phyloP scores from a whole-genome alignment of 1,284 basidiomycete species.

The Gymnopus androsaceus region DNA sequence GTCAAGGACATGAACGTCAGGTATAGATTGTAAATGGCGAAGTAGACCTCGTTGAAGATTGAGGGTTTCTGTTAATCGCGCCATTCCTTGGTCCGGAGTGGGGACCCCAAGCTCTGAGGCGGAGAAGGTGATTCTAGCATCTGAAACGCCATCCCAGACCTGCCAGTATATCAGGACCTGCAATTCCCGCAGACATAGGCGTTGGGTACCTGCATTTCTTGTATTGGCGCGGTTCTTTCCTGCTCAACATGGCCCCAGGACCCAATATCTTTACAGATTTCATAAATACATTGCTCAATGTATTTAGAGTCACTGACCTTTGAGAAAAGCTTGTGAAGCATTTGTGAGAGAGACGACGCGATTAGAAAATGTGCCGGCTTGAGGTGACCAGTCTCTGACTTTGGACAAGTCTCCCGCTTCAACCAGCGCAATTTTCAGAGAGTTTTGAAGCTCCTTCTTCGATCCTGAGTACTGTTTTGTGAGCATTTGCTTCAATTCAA shows the following conservation, averaged over 20 bases:
- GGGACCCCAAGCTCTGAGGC: conserved; percentile 49
- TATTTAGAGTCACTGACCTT: conserved; percentile 47
- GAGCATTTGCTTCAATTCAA: background rate
- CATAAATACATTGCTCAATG: background rate
- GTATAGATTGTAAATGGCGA: conserved; percentile 47
- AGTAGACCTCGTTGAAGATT: conserved; percentile 87
- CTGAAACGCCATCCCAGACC: conserved; percentile 90
- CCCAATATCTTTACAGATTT: conserved; percentile 62
- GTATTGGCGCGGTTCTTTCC: conserved; percentile 69
- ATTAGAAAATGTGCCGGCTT: conserved; percentile 73
- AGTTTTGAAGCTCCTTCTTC: conserved; percentile 47
- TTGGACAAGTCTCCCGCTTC: conserved; percentile 79
- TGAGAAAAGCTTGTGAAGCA: conserved; percentile 75
- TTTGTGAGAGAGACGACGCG: conserved; percentile 89
- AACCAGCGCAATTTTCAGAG: conserved; percentile 68
- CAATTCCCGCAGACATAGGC: background rate
- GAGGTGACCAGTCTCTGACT: conserved; percentile 67
- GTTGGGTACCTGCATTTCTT: conserved; percentile 78
- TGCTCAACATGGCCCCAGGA: conserved; percentile 80
- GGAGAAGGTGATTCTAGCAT: conserved; percentile 76
- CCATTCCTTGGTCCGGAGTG: conserved; percentile 55
- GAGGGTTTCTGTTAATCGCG: conserved; percentile 85
- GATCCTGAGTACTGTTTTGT: conserved; percentile 45
- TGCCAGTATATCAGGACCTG: conserved; percentile 31
- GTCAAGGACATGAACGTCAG: conserved; percentile 59